Evolutionary conservation across 805 yeast genomes (phyloP).

Genomic region (Candida oleophila): DNA sequence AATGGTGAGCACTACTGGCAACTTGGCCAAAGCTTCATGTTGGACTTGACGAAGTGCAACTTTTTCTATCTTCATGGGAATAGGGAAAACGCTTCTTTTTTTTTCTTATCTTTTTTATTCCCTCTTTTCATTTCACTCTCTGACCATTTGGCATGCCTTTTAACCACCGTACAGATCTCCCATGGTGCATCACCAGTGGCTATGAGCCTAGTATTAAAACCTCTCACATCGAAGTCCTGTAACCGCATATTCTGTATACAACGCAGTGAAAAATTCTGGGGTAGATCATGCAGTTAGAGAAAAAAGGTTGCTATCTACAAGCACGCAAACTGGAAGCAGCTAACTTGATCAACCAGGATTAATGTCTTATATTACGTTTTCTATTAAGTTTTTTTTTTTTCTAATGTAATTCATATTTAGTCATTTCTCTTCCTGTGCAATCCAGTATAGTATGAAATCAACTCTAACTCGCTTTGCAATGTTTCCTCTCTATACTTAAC

Average conservation of each 20-base stretch:
- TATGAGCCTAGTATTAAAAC: too few relatives aligned
- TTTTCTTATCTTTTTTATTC: too few relatives aligned
- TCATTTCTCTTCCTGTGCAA: slow-evolving; percentile 8
- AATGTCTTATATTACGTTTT: slow-evolving; percentile 1
- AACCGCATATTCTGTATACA: slow-evolving; percentile 9
- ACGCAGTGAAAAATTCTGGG: not conserved
- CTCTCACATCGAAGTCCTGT: slow-evolving; percentile 7
- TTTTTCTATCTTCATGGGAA: not conserved
- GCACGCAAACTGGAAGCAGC: too few relatives aligned
- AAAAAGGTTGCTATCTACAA: not conserved
- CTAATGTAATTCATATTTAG: too few relatives aligned
- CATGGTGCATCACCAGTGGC: too few relatives aligned
- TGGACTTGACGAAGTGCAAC: slow-evolving; percentile 1
- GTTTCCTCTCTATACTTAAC: slow-evolving; percentile 84
- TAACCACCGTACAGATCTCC: not conserved
- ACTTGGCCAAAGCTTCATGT: not conserved
- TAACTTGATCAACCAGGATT: too few relatives aligned
- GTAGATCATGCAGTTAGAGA: too few relatives aligned
- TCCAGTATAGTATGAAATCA: slow-evolving; percentile 57
- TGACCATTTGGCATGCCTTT: too few relatives aligned
- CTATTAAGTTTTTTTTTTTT: not conserved
- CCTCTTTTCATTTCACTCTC: too few relatives aligned
- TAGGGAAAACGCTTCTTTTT: too few relatives aligned
- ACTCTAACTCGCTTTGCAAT: slow-evolving; percentile 63
- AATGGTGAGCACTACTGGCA: slow-evolving; percentile 30